phyloP scores from a whole-genome alignment of 768 basidiomycete genomes.

The Royoungia palumana region DNA sequence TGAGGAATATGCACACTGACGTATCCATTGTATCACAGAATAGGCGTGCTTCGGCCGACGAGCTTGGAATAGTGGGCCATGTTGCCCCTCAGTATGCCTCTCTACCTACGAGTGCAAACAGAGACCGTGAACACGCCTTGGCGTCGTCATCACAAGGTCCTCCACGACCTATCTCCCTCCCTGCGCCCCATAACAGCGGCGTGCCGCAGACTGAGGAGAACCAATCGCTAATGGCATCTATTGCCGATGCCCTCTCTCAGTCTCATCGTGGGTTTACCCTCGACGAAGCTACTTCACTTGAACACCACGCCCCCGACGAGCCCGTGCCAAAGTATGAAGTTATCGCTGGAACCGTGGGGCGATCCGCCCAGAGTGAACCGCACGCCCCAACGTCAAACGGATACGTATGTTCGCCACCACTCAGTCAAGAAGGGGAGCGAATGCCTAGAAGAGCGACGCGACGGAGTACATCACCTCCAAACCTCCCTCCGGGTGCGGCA shows the following conservation, averaged over 20 bases:
- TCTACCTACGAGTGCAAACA: constrained; percentile 51
- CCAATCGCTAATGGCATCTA: constrained; percentile 37
- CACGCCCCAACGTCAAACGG: constrained; percentile 19
- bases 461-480: constrained; percentile 36
- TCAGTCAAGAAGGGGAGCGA: constrained; percentile 12
- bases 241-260: constrained; percentile 36
- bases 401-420: constrained; percentile 2
- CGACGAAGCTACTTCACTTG: constrained; percentile 21
- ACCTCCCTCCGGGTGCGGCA: constrained; percentile 43
- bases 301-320: constrained; percentile 27
- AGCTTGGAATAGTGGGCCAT: constrained; percentile 20
- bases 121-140: constrained; percentile 30
- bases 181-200: constrained; percentile 7
- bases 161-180: constrained; percentile 2
- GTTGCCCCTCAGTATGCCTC: constrained; percentile 52
- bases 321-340: constrained; percentile 38
- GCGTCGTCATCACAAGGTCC: constrained; percentile 10
- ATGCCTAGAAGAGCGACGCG: constrained; percentile 24
- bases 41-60: constrained; percentile 23
- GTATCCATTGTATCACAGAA: constrained; percentile 6
- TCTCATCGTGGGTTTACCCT: constrained; percentile 24
- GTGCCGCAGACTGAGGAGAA: constrained; percentile 18
- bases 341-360: constrained; percentile 4
- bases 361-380: constrained; percentile 13
- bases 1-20: constrained; percentile 11